Evolutionary conservation across 805 yeast species (phyloP).

Genomic region (Nakazawaea ambrosiae): DNA sequence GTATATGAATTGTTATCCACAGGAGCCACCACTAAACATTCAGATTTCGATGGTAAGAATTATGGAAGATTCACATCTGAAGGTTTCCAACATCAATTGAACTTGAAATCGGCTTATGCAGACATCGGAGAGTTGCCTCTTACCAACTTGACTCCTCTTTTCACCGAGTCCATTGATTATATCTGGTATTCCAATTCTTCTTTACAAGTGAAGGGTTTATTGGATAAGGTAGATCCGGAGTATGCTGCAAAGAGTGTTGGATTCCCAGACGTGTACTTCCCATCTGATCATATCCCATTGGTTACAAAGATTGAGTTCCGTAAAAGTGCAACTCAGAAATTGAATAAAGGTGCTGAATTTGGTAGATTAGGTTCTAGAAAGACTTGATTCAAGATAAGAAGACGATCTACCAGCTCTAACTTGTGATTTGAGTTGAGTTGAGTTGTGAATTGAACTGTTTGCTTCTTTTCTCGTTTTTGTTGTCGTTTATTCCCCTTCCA

Average conservation of each 20-base stretch:
- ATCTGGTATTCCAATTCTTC: constrained; percentile 86
- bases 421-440: too few relatives aligned
- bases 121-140: constrained; percentile 86
- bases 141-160: constrained; percentile 90
- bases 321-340: constrained; percentile 23
- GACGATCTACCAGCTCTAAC: too few relatives aligned
- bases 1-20: constrained; percentile 85
- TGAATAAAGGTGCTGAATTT: constrained; percentile 5
- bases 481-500: too few relatives aligned
- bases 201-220: constrained; percentile 76
- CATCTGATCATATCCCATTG: constrained; percentile 92
- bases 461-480: too few relatives aligned
- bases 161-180: constrained; percentile 90
- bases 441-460: too few relatives aligned
- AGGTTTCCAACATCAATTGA: constrained; percentile 77
- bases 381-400: constrained; percentile 7
- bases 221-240: constrained; percentile 77
- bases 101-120: constrained; percentile 79
- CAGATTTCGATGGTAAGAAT: constrained; percentile 77
- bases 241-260: constrained; percentile 78
- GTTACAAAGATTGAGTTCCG: constrained; percentile 71
- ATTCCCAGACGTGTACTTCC: constrained; percentile 88
- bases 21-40: constrained; percentile 73
- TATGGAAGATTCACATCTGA: constrained; percentile 88
- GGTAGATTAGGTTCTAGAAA: constrained; percentile 11